phyloP scores from a whole-genome alignment of 176 grass and related monocot genomes.

The Bonia amplexicaulis region DNA sequence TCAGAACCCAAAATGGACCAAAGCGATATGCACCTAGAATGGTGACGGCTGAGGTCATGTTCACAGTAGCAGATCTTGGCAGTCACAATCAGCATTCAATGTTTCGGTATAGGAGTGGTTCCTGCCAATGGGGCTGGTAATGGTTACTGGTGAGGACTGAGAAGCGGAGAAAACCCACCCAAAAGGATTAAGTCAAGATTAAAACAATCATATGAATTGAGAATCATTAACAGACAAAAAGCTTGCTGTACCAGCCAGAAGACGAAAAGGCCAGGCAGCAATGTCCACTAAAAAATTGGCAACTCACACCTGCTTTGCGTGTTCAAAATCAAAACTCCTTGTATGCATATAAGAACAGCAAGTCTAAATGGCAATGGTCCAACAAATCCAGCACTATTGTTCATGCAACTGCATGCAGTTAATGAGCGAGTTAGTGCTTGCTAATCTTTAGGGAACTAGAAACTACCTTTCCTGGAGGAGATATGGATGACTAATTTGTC shows the following conservation, averaged over 20 bases:
- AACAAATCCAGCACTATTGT: neutral
- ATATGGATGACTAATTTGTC: neutral
- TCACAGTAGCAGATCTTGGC: neutral
- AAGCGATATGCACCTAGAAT: neutral
- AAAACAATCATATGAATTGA: neutral
- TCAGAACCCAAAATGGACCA: neutral
- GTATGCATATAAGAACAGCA: neutral
- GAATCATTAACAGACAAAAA: neutral
- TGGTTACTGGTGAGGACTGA: neutral
- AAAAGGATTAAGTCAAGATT: neutral
- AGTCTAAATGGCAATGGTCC: neutral
- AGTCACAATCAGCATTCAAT: neutral
- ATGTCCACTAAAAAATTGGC: neutral
- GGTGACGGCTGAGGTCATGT: neutral
- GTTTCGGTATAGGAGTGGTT: neutral
- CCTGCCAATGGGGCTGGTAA: neutral
- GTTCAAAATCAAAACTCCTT: neutral
- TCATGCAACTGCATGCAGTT: neutral
- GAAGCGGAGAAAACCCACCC: neutral
- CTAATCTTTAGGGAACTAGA: neutral
- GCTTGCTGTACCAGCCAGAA: neutral
- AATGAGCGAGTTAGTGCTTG: neutral
- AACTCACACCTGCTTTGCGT: neutral
- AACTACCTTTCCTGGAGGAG: neutral
- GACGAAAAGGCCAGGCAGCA: neutral